Percentiles rank a stretch among this genome's conserved stretches.
Evolutionary conservation across 768 basidiomycete genomes (phyloP).

Genomic region (Lactarius sanguifluus): DNA sequence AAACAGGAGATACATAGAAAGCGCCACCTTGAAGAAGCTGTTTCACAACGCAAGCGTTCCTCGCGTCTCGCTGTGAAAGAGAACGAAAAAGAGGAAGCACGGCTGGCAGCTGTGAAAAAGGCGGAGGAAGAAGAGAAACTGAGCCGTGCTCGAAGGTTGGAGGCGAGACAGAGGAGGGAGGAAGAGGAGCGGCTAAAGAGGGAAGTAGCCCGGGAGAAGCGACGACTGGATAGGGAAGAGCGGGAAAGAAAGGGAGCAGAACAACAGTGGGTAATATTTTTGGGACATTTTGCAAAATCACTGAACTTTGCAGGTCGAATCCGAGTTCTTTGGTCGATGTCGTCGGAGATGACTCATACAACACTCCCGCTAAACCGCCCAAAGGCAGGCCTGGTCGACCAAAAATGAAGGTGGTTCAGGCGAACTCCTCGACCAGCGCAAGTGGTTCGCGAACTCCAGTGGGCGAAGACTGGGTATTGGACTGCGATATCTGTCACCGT

Average conservation of each 20-base stretch:
- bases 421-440: slow-evolving; percentile 35
- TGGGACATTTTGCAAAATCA: neutral
- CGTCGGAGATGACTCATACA: slow-evolving; percentile 17
- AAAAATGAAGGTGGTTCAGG: slow-evolving; percentile 28
- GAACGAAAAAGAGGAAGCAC: slow-evolving; percentile 72
- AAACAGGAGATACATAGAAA: slow-evolving; percentile 62
- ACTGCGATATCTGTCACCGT: slow-evolving; percentile 82
- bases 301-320: slow-evolving; percentile 12
- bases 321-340: slow-evolving; percentile 22
- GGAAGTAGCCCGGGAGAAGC: slow-evolving; percentile 60
- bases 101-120: slow-evolving; percentile 55
- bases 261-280: slow-evolving; percentile 19
- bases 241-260: slow-evolving; percentile 30
- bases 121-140: slow-evolving; percentile 69
- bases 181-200: slow-evolving; percentile 43
- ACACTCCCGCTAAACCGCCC: neutral
- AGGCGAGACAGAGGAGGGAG: slow-evolving; percentile 41
- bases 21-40: slow-evolving; percentile 65
- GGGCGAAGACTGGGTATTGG: slow-evolving; percentile 77
- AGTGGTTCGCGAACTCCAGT: slow-evolving; percentile 54
- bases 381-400: slow-evolving; percentile 19
- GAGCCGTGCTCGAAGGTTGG: slow-evolving; percentile 55
- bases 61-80: slow-evolving; percentile 85
- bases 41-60: slow-evolving; percentile 86
- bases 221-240: slow-evolving; percentile 40